These are phyloP conservation scores for Fonsecaea pugnacius DNA, from an alignment of 2,329 filamentous ascomycete genomes.

Conservation along the genomic window DNA sequence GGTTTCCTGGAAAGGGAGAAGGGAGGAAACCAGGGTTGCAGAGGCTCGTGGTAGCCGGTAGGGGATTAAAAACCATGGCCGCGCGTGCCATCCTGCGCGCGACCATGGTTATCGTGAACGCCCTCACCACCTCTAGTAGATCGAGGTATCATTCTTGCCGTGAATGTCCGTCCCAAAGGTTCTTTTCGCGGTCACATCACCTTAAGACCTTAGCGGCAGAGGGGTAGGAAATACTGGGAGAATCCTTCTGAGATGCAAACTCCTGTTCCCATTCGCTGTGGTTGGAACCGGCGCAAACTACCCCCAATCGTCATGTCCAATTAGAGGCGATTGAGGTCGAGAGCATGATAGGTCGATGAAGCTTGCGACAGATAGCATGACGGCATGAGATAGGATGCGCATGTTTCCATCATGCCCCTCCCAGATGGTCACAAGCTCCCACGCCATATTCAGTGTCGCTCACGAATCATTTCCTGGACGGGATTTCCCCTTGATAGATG, in stretches of 20 bases:
- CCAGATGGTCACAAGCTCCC: not conserved
- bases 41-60: not conserved
- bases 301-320: not conserved
- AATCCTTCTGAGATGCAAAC: conserved; percentile 3
- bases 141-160: conserved; percentile 2
- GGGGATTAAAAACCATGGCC: not conserved
- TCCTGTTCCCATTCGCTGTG: conserved; percentile 2
- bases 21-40: not conserved
- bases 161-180: conserved; percentile 7
- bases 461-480: not conserved
- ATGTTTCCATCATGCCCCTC: not conserved
- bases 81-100: not conserved
- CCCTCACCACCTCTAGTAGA: too few relatives aligned
- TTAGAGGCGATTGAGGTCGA: not conserved
- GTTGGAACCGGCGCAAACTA: not conserved
- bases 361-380: conserved; percentile 17
- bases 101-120: not conserved
- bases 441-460: not conserved
- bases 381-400: conserved; percentile 19
- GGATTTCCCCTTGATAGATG: not conserved
- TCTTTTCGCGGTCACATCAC: not conserved
- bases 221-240: not conserved
- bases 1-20: not conserved
- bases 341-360: conserved; percentile 13
- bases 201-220: conserved; percentile 3